These are phyloP conservation scores for Lathyrus oleraceus DNA, from an alignment of 306 rosid genomes.

Conservation along the genomic window DNA sequence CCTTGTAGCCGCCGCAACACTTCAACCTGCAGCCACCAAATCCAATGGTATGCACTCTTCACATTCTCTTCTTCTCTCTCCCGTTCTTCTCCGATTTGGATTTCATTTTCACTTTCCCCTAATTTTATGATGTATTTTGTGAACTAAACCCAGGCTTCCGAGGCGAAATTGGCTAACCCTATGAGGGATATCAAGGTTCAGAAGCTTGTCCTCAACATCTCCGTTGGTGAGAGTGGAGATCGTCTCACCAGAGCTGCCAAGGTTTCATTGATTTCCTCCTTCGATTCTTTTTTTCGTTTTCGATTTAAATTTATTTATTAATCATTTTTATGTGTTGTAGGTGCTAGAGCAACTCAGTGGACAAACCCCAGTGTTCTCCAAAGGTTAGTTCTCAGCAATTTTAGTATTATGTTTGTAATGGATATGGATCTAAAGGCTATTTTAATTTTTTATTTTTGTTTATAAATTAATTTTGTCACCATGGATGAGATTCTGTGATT, in stretches of 20 bases:
- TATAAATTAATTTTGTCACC: background rate
- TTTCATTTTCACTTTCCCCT: too few species aligned
- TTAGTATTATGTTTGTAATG: constrained; percentile 28
- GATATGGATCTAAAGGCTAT: background rate
- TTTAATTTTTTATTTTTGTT: background rate
- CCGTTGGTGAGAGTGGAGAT: constrained; percentile 85
- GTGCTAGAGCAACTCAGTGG: constrained; percentile 84
- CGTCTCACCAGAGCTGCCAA: constrained; percentile 82
- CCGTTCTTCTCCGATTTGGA: too few species aligned
- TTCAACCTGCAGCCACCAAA: background rate
- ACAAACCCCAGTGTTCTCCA: constrained; percentile 75
- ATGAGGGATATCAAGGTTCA: constrained; percentile 83
- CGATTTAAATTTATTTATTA: background rate
- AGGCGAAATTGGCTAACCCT: constrained; percentile 70
- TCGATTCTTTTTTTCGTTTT: background rate
- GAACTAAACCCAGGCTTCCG: constrained; percentile 49
- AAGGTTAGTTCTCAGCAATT: constrained; percentile 24
- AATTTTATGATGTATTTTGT: too few species aligned
- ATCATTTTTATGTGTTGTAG: constrained; percentile 21
- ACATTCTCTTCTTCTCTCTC: background rate
- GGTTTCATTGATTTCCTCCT: constrained; percentile 32
- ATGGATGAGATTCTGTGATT: background rate
- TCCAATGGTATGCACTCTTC: constrained; percentile 21
- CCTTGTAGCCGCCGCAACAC: constrained; percentile 10
- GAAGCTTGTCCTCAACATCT: constrained; percentile 80